Conservation (phyloP, 2,329 filamentous ascomycete genomes). For the Alternaria sp. region DNA sequence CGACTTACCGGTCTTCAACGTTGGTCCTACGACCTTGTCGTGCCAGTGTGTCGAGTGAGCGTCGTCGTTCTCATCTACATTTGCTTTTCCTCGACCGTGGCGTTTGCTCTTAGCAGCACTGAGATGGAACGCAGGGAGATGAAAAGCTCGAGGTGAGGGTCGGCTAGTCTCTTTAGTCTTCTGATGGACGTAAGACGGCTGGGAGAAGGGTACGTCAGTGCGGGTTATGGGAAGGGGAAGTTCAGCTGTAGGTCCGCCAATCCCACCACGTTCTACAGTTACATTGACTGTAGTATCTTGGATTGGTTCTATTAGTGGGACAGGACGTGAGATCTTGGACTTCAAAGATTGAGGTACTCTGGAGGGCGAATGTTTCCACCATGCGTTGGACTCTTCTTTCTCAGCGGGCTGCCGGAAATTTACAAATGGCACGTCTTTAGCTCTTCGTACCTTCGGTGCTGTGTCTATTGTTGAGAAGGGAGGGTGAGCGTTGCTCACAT, state of each 20-base stretch:
- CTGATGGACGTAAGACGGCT: background rate
- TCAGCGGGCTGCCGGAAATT: background rate
- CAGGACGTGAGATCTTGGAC: slow-evolving; percentile 29
- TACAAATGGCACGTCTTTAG: background rate
- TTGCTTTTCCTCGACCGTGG: slow-evolving; percentile 3
- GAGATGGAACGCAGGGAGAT: background rate
- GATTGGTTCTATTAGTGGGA: slow-evolving; percentile 15
- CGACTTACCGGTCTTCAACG: background rate
- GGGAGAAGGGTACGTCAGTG: background rate
- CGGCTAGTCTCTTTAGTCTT: background rate
- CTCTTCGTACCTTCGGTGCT: background rate
- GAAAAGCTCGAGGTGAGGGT: background rate
- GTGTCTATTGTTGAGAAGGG: slow-evolving; percentile 4
- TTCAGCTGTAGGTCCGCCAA: slow-evolving; percentile 20
- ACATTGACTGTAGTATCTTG: slow-evolving; percentile 15
- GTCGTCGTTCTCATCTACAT: background rate
- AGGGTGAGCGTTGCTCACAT: slow-evolving; percentile 25
- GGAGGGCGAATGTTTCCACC: slow-evolving; percentile 9
- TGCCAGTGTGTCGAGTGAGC: slow-evolving; percentile 15
- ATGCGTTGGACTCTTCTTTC: background rate
- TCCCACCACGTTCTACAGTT: slow-evolving; percentile 17
- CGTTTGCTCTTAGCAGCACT: background rate
- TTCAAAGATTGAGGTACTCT: slow-evolving; percentile 19
- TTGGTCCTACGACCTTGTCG: slow-evolving; percentile 7
- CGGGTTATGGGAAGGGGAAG: slow-evolving; percentile 4